A percentile compares a stretch with the other conserved stretches of the same genome.
phyloP scores from a whole-genome alignment of 371 early-diverging fungal species.

The Homolaphlyctis polyrhiza region DNA sequence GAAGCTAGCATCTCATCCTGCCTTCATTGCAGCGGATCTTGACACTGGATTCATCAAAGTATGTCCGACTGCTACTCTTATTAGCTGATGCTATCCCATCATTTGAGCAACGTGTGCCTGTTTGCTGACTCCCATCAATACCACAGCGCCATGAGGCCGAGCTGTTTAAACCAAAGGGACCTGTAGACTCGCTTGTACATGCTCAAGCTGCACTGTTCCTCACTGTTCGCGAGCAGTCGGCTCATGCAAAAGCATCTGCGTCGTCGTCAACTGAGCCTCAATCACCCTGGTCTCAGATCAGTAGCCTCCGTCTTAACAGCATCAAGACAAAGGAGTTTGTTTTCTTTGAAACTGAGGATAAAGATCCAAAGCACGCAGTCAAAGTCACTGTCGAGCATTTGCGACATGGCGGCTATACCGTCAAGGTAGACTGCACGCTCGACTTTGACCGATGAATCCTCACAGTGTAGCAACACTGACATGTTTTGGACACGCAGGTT shows the following conservation, averaged over 20 bases:
- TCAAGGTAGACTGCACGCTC: conserved; percentile 1
- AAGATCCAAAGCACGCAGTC: conserved; percentile 8
- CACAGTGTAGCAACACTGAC: not conserved
- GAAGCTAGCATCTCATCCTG: conserved; percentile 70
- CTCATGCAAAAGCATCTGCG: not conserved
- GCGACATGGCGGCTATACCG: not conserved
- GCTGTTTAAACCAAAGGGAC: conserved; percentile 53
- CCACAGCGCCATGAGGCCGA: conserved; percentile 62
- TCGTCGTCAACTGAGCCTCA: not conserved
- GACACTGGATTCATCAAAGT: conserved; percentile 91
- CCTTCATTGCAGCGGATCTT: conserved; percentile 82
- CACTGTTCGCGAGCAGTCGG: not conserved
- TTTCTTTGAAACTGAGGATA: conserved; percentile 14
- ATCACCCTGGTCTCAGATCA: conserved; percentile 20
- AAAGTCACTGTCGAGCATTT: conserved; percentile 8
- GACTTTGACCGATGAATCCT: no score
- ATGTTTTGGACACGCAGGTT: not conserved
- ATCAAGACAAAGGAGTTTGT: conserved; percentile 4
- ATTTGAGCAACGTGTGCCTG: no score
- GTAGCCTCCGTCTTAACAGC: conserved; percentile 25
- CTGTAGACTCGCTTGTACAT: conserved; percentile 40
- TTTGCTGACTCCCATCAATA: no score
- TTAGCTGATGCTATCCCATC: no score
- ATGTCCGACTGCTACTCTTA: not conserved
- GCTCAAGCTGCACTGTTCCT: conserved; percentile 70